A percentile compares a stretch with the other conserved stretches of the same genome.
Conservation (phyloP, 2,329 filamentous ascomycete species). For the Fusarium nygamai region DNA sequence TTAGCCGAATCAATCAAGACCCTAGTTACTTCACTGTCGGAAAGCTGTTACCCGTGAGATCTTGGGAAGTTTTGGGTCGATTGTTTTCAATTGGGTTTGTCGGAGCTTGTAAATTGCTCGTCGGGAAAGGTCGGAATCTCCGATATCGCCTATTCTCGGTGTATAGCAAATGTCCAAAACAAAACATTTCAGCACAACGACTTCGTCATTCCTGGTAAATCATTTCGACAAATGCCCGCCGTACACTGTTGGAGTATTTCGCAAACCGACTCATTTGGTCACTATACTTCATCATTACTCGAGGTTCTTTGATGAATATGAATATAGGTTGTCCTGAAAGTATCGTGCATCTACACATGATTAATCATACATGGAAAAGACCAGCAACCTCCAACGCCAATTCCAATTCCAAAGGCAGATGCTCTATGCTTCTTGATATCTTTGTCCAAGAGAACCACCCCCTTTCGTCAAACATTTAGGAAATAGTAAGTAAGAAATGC, state of each 20-base stretch:
- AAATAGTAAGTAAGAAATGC: slow-evolving; percentile 24
- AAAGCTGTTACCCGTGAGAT: slow-evolving; percentile 37
- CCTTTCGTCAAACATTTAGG: slow-evolving; percentile 18
- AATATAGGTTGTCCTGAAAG: not conserved
- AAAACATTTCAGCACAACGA: slow-evolving; percentile 23
- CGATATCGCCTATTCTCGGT: slow-evolving; percentile 32
- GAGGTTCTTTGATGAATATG: not conserved
- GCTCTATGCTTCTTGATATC: slow-evolving; percentile 22
- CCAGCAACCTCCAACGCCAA: slow-evolving; percentile 36
- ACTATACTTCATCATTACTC: not conserved
- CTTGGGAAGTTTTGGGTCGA: slow-evolving; percentile 22
- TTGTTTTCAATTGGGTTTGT: slow-evolving; percentile 34
- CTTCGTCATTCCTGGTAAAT: not conserved
- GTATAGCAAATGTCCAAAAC: slow-evolving; percentile 28
- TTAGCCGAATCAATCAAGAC: slow-evolving; percentile 64
- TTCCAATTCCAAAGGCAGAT: slow-evolving; percentile 18
- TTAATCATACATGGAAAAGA: slow-evolving; percentile 28
- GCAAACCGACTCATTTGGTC: not conserved
- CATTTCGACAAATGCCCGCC: not conserved
- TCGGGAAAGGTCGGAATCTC: slow-evolving; percentile 43
- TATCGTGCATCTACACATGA: slow-evolving; percentile 15
- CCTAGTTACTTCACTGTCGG: slow-evolving; percentile 40
- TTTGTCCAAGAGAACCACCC: slow-evolving; percentile 17
- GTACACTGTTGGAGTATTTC: not conserved
- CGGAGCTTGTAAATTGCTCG: slow-evolving; percentile 36